Evolutionary conservation across 1,284 basidiomycete genomes (phyloP), one percentile per base, ranked within the genome.

Genomic region (Papiliotrema terrestris): DNA sequence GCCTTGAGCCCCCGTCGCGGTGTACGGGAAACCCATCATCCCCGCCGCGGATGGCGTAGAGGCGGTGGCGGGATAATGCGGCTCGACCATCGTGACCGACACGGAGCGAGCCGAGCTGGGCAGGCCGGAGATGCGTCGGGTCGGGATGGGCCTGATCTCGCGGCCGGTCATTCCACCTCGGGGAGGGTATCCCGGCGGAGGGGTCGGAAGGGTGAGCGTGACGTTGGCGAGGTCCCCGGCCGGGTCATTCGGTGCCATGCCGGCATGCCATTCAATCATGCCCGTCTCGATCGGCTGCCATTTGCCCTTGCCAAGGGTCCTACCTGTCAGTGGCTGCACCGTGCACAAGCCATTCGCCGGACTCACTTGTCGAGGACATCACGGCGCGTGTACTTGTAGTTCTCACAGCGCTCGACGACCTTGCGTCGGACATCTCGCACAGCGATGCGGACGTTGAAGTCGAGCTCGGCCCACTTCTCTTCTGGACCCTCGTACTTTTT

Each of bases 301-400:
- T 46, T 72, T 72, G 55, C 60, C 59, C 51, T 73, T 74, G 9
- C 75, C 75, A 8, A 6, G 13, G 55, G 42, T 53, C 70, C 74
- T 45, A 11, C 20, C 17, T 17, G 47, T 61, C 57, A 59, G 59
- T 29, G 13, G 2, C 29, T 22, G 22, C 25, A 26, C 9, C 37
- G 22, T 3, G 2, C 17, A 9, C 6, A 8, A 25, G 17, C 19
- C 9, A 39, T n/a, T n/a, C 23, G 25, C 36, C 20, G 6, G 9
- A 69, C 74, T 65, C 58, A 77, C 75, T 74, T 74, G 62, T 75
- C 67, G 13, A 77, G 62, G 13, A 74, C 60, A 56, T 77, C 73
- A n/a, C 75, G 62, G 8, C 74, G 66, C 41, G 74, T 77, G 53
- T 77, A 76, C 63, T 75, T 75, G 70, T 77, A 77, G 54, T 77